phyloP scores from a whole-genome alignment of 1,284 basidiomycete species.

The Cutaneotrichosporon sp. region DNA sequence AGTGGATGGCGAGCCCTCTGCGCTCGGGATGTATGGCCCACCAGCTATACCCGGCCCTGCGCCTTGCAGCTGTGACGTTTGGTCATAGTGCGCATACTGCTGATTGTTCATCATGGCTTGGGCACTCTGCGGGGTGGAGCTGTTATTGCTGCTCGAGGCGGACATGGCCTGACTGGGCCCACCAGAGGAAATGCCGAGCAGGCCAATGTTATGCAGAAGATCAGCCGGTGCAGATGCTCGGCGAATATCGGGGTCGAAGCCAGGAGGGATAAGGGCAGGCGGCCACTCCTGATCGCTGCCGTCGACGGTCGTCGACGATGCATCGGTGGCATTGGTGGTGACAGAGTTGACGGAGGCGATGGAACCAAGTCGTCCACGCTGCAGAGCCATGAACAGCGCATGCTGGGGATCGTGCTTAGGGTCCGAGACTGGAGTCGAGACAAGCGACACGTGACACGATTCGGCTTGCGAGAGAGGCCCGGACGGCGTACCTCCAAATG shows the following conservation, averaged over 20 bases:
- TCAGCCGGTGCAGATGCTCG: conserved; percentile 29
- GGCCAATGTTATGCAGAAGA: conserved; percentile 26
- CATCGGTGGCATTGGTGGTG: conserved; percentile 24
- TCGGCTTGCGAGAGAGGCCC: neutral
- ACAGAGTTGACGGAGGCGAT: conserved; percentile 28
- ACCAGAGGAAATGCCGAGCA: conserved; percentile 22
- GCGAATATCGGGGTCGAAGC: conserved; percentile 27
- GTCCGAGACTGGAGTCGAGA: neutral
- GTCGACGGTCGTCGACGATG: conserved; percentile 23
- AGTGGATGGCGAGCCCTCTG: conserved; percentile 3
- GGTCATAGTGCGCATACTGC: conserved; percentile 4
- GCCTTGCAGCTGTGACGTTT: neutral
- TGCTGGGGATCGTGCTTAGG: conserved; percentile 16
- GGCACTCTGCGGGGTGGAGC: conserved; percentile 6
- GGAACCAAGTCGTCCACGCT: conserved; percentile 35
- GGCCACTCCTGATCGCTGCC: conserved; percentile 21
- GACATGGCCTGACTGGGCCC: conserved; percentile 1
- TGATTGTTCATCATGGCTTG: conserved; percentile 6
- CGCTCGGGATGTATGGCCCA: conserved; percentile 15
- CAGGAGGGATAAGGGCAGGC: conserved; percentile 10
- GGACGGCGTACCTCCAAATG: conserved; percentile 30
- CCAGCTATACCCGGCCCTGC: conserved; percentile 8
- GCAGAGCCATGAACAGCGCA: conserved; percentile 28
- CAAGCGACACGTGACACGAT: neutral
- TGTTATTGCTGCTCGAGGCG: neutral